These are phyloP conservation scores for Eleusine coracana DNA, from an alignment of 176 grass and related monocot genomes.

Conservation along the genomic window DNA sequence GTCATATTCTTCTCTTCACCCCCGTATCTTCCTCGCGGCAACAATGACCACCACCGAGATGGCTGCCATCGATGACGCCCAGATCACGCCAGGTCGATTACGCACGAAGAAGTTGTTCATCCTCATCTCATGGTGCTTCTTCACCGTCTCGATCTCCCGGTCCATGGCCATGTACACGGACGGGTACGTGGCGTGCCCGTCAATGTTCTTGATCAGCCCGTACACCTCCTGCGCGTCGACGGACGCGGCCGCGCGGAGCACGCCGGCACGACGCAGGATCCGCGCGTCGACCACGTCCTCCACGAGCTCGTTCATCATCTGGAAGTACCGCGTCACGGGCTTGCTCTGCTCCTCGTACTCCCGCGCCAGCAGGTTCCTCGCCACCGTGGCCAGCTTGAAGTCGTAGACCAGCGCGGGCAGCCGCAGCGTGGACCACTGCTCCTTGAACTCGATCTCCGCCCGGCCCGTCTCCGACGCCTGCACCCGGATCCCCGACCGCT, in stretches of 20 bases:
- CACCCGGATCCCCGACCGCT: conserved; percentile 45
- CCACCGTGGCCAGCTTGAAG: conserved; percentile 63
- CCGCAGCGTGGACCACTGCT: background rate
- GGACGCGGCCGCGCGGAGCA: conserved; percentile 29
- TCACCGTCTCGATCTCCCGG: conserved; percentile 42
- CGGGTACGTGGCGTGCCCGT: conserved; percentile 52
- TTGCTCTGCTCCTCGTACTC: conserved; percentile 51
- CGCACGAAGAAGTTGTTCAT: conserved; percentile 57
- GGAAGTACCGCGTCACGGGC: conserved; percentile 61
- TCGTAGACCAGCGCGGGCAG: conserved; percentile 52
- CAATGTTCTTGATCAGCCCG: conserved; percentile 48
- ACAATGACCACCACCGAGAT: conserved; percentile 45
- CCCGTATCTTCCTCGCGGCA: conserved; percentile 31
- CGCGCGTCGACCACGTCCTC: conserved; percentile 37
- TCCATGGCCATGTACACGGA: conserved; percentile 60
- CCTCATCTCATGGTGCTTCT: conserved; percentile 37
- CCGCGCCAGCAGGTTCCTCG: conserved; percentile 53
- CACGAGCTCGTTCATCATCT: conserved; percentile 70
- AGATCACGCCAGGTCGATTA: conserved; percentile 48
- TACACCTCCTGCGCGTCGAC: conserved; percentile 31
- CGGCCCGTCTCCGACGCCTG: conserved; percentile 6
- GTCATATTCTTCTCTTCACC: background rate
- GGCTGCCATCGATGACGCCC: conserved; percentile 48
- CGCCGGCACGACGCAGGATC: conserved; percentile 43
- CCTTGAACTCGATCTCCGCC: conserved; percentile 26